Conservation (phyloP, 78 protist genomes). For the Tieghemostelium lacteum region DNA sequence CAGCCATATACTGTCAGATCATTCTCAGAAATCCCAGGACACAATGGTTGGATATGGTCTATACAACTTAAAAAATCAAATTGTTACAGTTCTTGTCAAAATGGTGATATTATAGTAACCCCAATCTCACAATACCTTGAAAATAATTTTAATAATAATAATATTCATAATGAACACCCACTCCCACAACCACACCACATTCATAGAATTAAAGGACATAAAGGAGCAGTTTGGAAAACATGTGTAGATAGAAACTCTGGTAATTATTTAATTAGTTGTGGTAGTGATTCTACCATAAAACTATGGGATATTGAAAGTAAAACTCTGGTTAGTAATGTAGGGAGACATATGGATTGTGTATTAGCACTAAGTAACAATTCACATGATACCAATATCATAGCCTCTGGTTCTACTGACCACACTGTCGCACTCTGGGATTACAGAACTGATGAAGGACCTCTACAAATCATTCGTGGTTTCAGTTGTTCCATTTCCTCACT, state of each 20-base stretch:
- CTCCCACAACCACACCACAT: not conserved
- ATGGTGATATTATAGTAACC: constrained; percentile 18
- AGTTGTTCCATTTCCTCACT: not conserved
- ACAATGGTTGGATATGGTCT: constrained; percentile 47
- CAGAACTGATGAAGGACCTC: not conserved
- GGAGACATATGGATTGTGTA: constrained; percentile 26
- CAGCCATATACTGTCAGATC: not conserved
- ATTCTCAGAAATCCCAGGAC: constrained; percentile 4
- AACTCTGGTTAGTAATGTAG: constrained; percentile 2
- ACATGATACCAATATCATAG: not conserved
- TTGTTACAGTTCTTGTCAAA: constrained; percentile 36
- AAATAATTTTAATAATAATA: not conserved
- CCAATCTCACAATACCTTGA: not conserved
- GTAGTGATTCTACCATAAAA: constrained; percentile 25
- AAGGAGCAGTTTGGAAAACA: constrained; percentile 39
- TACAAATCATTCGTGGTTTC: not conserved
- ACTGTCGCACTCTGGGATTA: constrained; percentile 40
- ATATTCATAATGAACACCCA: not conserved
- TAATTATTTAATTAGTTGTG: constrained; percentile 5
- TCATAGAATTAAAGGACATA: constrained; percentile 13
- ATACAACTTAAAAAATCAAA: constrained; percentile 2
- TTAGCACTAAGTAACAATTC: constrained; percentile 3
- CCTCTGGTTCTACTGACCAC: constrained; percentile 52
- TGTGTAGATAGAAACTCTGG: not conserved
- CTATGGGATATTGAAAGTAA: constrained; percentile 14